phyloP scores from a whole-genome alignment of 805 yeast species.

The Metschnikowia borealis region DNA sequence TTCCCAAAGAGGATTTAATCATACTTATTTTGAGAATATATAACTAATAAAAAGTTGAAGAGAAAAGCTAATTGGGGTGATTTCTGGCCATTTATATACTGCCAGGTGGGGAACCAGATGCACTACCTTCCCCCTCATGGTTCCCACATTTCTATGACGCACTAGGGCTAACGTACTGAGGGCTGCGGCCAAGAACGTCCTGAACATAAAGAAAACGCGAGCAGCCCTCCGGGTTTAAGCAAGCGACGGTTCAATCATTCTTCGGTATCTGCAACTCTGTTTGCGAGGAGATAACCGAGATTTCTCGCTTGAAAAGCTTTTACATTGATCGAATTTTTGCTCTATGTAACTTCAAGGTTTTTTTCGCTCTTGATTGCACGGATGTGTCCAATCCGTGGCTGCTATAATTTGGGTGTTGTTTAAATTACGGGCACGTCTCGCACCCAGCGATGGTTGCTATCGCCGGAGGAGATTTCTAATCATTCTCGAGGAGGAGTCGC shows the following conservation, averaged over 20 bases:
- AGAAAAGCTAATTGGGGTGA: background rate
- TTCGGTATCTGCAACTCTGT: background rate
- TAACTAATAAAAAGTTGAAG: background rate
- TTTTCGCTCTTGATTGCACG: background rate
- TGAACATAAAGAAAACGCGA: background rate
- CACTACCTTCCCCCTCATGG: constrained; percentile 1
- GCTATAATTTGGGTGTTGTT: background rate
- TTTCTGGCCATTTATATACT: constrained; percentile 1
- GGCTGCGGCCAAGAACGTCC: background rate
- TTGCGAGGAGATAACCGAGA: background rate
- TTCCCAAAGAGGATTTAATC: constrained; percentile 8
- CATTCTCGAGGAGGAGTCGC: background rate
- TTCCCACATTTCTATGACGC: background rate
- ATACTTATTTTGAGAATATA: background rate
- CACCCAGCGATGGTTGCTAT: background rate
- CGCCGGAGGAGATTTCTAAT: background rate
- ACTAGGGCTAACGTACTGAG: background rate
- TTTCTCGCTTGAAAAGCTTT: background rate
- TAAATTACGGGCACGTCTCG: background rate
- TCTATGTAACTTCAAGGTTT: background rate
- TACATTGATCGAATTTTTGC: background rate
- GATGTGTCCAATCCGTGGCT: too few relatives aligned
- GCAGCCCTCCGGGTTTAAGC: background rate
- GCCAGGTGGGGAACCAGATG: background rate
- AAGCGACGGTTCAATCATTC: background rate